A percentile compares a stretch with the other conserved stretches of the same genome.
Evolutionary conservation across 257 asterid genomes (phyloP).

Genomic region (Paraleonurus japonicus): DNA sequence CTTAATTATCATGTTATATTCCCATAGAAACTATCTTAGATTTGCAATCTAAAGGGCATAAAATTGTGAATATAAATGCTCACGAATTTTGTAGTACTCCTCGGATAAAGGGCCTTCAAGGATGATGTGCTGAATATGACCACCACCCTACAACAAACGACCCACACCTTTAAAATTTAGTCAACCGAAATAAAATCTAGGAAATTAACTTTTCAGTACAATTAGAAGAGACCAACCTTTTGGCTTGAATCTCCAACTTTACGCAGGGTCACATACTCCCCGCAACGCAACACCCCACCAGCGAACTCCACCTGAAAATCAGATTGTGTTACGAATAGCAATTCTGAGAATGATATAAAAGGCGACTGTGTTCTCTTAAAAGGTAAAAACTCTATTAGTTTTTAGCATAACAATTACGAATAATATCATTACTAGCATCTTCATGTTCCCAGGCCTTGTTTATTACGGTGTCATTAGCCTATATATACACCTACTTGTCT

Average conservation of each 20-base stretch:
- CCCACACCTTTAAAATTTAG: conserved; percentile 10
- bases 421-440: background rate
- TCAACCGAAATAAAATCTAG: conserved; percentile 5
- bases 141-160: conserved; percentile 59
- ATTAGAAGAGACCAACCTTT: conserved; percentile 53
- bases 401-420: background rate
- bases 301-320: conserved; percentile 74
- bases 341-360: background rate
- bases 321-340: background rate
- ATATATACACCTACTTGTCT: background rate
- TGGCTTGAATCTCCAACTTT: conserved; percentile 94
- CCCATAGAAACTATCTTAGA: background rate
- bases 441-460: background rate
- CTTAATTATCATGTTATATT: background rate
- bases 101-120: conserved; percentile 96
- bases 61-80: conserved; percentile 79
- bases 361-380: background rate
- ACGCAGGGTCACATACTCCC: conserved; percentile 86
- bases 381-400: background rate
- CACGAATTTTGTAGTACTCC: conserved; percentile 83
- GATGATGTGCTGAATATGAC: conserved; percentile 74
- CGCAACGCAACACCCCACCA: conserved; percentile 90
- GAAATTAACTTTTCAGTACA: background rate
- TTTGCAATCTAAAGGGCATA: conserved; percentile 53
- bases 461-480: background rate